Base-by-base conservation (phyloP, 1,139 yeast species). In the Geotrichum carabidarum region DNA sequence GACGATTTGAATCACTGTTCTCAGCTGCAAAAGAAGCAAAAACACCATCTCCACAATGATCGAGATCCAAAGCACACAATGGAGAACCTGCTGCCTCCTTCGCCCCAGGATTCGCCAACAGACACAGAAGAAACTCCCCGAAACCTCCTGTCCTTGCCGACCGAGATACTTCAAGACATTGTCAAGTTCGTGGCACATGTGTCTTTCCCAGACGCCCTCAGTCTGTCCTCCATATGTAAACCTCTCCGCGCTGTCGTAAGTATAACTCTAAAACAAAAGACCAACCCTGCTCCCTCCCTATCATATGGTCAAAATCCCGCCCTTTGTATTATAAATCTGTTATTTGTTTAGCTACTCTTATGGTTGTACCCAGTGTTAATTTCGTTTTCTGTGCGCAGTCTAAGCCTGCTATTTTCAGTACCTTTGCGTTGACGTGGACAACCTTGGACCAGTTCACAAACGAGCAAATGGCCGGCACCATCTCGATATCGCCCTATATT, bases 401-500 rank as follows among this genome's bases (percentile, higher is more conserved):
- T 18, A 54, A 51, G 27, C 47, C 42, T 7, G 38, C 42, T 14
- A 31, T 62, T 27, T 60, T 60, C 34, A 41, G 50, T 6, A 49
- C 50, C n/a, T 46, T 59, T 5, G 48, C 49, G 38, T 34, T 58
- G 15, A 54, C 55, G 8, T 61, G 61, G 62, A 40, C 35, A 1
- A 34, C 55, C 4, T 36, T 60, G 6, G 60, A 60, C 41, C 44
- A 36, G 14, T 58, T 60, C 32, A 40, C 54, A 6, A 44, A 50
- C 14, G 50, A 47, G 18, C 48, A 57, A 34, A 17, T 32, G 3
- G 36, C 44, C 12, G 45, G 48, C 6, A 14, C 45, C 12, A 46
- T 50, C 15, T 43, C 40, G 8, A 50, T 59, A 27, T 44, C 57
- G 8, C 50, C 48, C 8, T 51, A 56, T 43, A 44, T 62, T 8